Evolutionary conservation across 441 rosid genomes (phyloP).

Genomic region (Aleurites moluccanus): DNA sequence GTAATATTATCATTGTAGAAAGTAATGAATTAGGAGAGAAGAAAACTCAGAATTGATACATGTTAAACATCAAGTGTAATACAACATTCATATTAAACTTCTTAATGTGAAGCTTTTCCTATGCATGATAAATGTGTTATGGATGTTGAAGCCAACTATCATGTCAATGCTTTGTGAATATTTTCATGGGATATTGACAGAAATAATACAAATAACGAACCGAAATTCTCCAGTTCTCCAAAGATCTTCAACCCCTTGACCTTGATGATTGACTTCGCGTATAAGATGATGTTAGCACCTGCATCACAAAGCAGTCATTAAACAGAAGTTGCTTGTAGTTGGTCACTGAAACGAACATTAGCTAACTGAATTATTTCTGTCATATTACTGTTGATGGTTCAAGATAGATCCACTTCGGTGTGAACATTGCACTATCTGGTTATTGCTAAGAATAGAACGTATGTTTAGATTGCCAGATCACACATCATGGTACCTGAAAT

Average conservation of each 20-base stretch:
- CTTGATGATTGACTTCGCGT: constrained; percentile 70
- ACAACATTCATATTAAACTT: neutral
- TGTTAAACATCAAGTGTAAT: neutral
- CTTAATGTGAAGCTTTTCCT: neutral
- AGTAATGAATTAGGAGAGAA: neutral
- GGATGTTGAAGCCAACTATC: neutral
- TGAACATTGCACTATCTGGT: constrained; percentile 2
- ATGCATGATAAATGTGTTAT: too few relatives aligned
- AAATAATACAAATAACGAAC: neutral
- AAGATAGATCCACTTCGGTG: neutral
- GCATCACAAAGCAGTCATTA: constrained; percentile 26
- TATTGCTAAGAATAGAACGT: neutral
- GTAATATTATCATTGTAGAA: constrained; percentile 4
- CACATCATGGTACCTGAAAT: constrained; percentile 64
- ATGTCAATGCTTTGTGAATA: neutral
- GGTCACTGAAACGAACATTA: neutral
- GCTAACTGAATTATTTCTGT: neutral
- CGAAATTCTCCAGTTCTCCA: neutral
- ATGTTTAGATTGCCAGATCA: constrained; percentile 7
- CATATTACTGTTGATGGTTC: neutral
- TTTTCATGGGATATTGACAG: neutral
- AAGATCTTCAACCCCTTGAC: constrained; percentile 33
- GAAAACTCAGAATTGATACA: neutral
- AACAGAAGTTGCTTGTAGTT: neutral
- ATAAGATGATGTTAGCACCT: constrained; percentile 89